Evolutionary conservation across 1,139 yeast genomes (phyloP), one percentile per base, ranked within the genome.

Genomic region (Pichia sp.): DNA sequence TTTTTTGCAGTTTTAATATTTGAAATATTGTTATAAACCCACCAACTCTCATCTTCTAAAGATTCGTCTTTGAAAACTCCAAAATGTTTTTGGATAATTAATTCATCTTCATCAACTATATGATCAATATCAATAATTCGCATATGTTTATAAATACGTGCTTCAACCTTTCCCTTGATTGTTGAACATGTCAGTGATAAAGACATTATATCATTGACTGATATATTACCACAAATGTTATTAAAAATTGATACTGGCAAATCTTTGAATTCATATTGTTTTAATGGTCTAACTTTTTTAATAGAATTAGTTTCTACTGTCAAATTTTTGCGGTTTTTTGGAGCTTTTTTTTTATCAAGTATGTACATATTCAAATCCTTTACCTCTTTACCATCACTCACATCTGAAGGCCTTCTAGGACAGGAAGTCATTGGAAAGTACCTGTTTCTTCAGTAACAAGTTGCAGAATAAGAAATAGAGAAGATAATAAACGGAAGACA

Each of bases 31-130:
- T 43, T 40, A 29, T 49, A 43, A 11, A 52, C 50, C 52, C 53
- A 51, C 56, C 53, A 48, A 41, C 49, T 46, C 30, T 49, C 49
- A 10, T 33, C 41, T 36, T 54, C 55, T 26, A 54, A 36, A 5
- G 52, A 35, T 39, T 53, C 57, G 40, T 51, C 56, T 38, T 46
- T 52, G 34, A 54, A 54, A 26, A 26, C 39, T 28, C 53, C 50
- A 38, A 49, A 49, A 43, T 54, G 56, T 28, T 46, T 46, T 28
- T 54, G 56, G 25, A 54, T 54, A n/a, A 52, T 42, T 8, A 52
- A 30, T 38, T 54, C 56, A 39, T 54, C 57, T 31, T 48, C 48
- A 34, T 53, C 55, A 4, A 39, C 46, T 4, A 46, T 44, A 10
- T 45, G 48, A 27, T 48, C 48, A 27, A 45, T 45, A 33, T 52